phyloP scores from a whole-genome alignment of 2,329 filamentous ascomycete genomes.

The Beauveria asiatica region DNA sequence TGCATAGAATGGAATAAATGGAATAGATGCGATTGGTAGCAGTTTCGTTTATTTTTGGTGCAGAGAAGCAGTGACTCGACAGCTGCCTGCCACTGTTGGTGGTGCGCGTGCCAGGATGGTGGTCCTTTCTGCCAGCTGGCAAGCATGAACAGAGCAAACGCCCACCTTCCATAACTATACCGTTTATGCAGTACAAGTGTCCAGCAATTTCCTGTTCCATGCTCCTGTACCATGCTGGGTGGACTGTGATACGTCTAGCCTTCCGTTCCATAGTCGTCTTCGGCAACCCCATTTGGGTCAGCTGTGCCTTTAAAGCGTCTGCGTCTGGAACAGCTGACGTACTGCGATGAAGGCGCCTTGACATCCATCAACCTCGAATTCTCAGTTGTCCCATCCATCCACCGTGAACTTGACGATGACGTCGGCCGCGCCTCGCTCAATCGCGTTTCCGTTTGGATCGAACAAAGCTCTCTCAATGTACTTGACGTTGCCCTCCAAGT shows the following conservation, averaged over 20 bases:
- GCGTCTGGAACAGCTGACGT: too few relatives aligned
- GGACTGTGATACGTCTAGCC: not conserved
- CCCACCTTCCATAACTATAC: not conserved
- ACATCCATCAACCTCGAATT: too few relatives aligned
- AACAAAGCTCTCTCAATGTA: conserved; percentile 53
- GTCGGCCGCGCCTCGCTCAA: conserved; percentile 47
- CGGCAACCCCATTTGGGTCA: not conserved
- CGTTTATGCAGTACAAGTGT: not conserved
- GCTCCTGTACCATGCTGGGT: not conserved
- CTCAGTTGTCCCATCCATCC: conserved; percentile 38
- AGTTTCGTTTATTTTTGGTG: not conserved
- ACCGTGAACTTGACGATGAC: conserved; percentile 47
- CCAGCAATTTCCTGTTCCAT: not conserved
- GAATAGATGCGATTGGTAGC: conserved; percentile 9
- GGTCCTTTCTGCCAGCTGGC: not conserved
- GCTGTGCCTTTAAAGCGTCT: too few relatives aligned
- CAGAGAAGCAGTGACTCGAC: not conserved
- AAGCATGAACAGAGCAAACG: not conserved
- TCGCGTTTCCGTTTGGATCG: conserved; percentile 47
- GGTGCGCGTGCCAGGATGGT: not conserved
- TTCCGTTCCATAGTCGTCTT: not conserved
- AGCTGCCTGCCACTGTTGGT: conserved; percentile 2
- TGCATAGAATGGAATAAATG: not conserved
- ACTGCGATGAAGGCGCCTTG: too few relatives aligned
- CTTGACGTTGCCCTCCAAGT: conserved; percentile 53